These are phyloP conservation scores for Speleostelium caveatum DNA, from an alignment of 78 protist species.

Conservation along the genomic window DNA sequence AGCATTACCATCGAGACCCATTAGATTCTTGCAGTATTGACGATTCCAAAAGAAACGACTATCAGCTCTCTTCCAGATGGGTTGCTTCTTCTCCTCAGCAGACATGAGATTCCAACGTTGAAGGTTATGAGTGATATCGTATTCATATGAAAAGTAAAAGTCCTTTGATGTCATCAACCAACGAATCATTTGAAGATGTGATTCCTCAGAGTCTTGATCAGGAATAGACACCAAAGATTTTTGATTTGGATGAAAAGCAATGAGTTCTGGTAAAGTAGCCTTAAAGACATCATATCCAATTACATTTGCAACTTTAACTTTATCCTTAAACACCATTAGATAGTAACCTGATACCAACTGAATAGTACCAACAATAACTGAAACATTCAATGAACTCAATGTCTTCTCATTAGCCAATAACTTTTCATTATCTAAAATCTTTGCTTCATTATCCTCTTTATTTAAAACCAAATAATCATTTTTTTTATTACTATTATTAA, in stretches of 20 bases:
- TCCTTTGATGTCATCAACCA: constrained; percentile 11
- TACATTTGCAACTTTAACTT: neutral
- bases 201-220: constrained; percentile 45
- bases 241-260: constrained; percentile 61
- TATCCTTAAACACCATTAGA: constrained; percentile 29
- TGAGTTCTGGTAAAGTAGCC: neutral
- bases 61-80: constrained; percentile 31
- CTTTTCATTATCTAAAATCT: neutral
- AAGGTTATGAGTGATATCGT: constrained; percentile 71
- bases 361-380: constrained; percentile 31
- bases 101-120: constrained; percentile 43
- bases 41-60: constrained; percentile 73
- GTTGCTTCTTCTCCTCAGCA: neutral
- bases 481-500: constrained; percentile 15
- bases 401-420: neutral
- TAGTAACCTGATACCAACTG: constrained; percentile 54
- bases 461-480: neutral
- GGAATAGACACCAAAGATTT: constrained; percentile 54
- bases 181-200: constrained; percentile 49
- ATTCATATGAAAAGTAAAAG: constrained; percentile 75
- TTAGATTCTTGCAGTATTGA: neutral
- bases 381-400: neutral
- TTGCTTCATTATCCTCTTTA: neutral
- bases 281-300: constrained; percentile 16
- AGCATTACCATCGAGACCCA: neutral